Evolutionary conservation across 768 basidiomycete species (phyloP).

Genomic region (Mycena chlorophos): DNA sequence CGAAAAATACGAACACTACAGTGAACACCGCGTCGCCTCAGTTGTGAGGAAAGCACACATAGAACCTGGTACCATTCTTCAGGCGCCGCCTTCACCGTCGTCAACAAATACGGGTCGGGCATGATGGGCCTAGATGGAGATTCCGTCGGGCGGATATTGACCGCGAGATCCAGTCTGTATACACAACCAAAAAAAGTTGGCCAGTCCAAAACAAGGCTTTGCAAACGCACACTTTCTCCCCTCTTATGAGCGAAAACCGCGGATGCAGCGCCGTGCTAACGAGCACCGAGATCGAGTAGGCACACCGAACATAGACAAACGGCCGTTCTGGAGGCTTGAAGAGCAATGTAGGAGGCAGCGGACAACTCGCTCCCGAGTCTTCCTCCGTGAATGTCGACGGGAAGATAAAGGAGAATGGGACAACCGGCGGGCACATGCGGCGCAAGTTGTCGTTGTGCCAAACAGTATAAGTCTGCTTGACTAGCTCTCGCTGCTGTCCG

Average conservation of each 20-base stretch:
- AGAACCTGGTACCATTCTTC: slow-evolving; percentile 47
- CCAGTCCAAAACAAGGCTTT: not conserved
- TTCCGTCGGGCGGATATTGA: slow-evolving; percentile 37
- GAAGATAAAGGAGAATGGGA: slow-evolving; percentile 14
- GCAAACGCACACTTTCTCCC: slow-evolving; percentile 12
- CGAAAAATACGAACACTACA: slow-evolving; percentile 35
- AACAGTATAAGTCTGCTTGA: slow-evolving; percentile 14
- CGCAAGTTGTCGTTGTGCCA: slow-evolving; percentile 7
- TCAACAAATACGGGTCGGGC: slow-evolving; percentile 36
- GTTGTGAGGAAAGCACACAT: slow-evolving; percentile 25
- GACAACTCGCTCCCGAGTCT: slow-evolving; percentile 1
- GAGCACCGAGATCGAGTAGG: slow-evolving; percentile 8
- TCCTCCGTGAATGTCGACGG: slow-evolving; percentile 14
- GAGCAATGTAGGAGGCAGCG: slow-evolving; percentile 12
- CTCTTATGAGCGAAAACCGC: slow-evolving; percentile 9
- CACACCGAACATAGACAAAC: slow-evolving; percentile 7
- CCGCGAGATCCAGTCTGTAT: slow-evolving; percentile 34
- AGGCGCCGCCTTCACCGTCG: slow-evolving; percentile 42
- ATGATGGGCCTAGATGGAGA: slow-evolving; percentile 40
- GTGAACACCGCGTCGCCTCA: slow-evolving; percentile 31
- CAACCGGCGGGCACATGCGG: slow-evolving; percentile 2
- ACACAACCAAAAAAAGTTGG: not conserved
- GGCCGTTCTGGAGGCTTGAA: slow-evolving; percentile 4
- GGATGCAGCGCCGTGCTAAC: slow-evolving; percentile 14
- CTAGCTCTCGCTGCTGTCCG: slow-evolving; percentile 4